Conservation (phyloP, 768 basidiomycete genomes). For the Suillus ampliporus region DNA sequence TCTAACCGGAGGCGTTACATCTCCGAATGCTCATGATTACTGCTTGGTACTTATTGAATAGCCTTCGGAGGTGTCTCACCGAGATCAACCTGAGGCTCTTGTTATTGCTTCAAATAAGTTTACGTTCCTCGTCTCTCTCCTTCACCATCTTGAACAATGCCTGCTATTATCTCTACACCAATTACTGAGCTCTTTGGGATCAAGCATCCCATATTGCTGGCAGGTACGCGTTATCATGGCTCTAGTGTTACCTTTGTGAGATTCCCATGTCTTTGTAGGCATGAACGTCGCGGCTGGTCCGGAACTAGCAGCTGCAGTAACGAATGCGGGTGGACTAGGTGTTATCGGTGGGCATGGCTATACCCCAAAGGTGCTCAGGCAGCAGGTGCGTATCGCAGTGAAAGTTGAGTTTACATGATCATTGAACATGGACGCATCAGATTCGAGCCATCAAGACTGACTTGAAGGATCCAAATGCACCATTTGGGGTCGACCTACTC, state of each 20-base stretch:
- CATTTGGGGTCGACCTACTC: conserved; percentile 92
- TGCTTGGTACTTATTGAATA: not conserved
- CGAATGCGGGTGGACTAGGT: conserved; percentile 91
- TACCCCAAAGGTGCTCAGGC: conserved; percentile 79
- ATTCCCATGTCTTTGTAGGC: conserved; percentile 35
- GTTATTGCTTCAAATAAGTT: conserved; percentile 12
- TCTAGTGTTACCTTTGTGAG: conserved; percentile 39
- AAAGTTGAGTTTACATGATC: conserved; percentile 17
- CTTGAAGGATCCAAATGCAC: conserved; percentile 73
- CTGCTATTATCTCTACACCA: conserved; percentile 79
- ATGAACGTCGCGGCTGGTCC: conserved; percentile 76
- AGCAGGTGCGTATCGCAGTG: conserved; percentile 59
- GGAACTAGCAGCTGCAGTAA: conserved; percentile 91
- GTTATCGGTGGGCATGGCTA: conserved; percentile 92
- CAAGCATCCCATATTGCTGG: conserved; percentile 86
- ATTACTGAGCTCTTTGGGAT: conserved; percentile 89
- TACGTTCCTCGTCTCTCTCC: conserved; percentile 1
- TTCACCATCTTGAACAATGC: conserved; percentile 45
- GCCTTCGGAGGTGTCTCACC: not conserved
- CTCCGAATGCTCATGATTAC: conserved; percentile 7
- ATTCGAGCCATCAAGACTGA: conserved; percentile 75
- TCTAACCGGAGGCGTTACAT: not conserved
- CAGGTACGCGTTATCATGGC: conserved; percentile 54
- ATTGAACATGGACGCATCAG: conserved; percentile 41
- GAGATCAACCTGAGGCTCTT: not conserved